These are phyloP conservation scores for Ganoderma boninense DNA, from an alignment of 1,284 basidiomycete species.

Conservation along the genomic window DNA sequence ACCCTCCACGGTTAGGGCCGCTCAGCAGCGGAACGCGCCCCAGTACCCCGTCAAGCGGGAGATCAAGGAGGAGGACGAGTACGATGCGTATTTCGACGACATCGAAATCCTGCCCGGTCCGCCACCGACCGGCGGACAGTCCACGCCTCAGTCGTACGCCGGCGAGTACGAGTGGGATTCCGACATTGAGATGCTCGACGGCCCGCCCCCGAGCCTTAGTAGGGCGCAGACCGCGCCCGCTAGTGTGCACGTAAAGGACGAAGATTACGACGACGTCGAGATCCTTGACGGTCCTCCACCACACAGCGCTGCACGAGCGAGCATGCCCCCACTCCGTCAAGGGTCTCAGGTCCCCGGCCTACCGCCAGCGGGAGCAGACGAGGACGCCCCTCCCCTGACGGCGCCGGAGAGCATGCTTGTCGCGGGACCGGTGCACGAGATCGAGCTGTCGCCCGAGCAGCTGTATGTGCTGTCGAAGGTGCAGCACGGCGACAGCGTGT, in stretches of 20 bases:
- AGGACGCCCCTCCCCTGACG: neutral
- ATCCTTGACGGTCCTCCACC: conserved; percentile 10
- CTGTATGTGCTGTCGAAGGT: conserved; percentile 63
- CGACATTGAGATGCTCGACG: conserved; percentile 13
- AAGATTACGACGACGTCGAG: conserved; percentile 7
- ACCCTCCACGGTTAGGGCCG: neutral
- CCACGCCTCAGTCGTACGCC: neutral
- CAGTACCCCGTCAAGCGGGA: conserved; percentile 5
- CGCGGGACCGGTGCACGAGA: conserved; percentile 11
- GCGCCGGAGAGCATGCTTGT: conserved; percentile 14
- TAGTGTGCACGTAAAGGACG: neutral
- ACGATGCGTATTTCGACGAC: conserved; percentile 11
- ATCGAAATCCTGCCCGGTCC: conserved; percentile 15
- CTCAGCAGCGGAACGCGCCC: neutral
- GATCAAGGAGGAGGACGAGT: conserved; percentile 8
- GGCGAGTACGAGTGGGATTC: conserved; percentile 6
- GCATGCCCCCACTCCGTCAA: neutral
- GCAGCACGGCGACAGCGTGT: conserved; percentile 68
- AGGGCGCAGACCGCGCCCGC: neutral
- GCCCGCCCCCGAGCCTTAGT: neutral
- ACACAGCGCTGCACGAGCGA: neutral
- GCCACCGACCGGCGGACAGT: conserved; percentile 1
- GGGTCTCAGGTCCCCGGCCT: neutral
- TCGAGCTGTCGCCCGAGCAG: conserved; percentile 60
- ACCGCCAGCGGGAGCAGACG: neutral